These are phyloP conservation scores for Solanum bulbocastanum DNA, from an alignment of 257 asterid genomes.

Conservation along the genomic window DNA sequence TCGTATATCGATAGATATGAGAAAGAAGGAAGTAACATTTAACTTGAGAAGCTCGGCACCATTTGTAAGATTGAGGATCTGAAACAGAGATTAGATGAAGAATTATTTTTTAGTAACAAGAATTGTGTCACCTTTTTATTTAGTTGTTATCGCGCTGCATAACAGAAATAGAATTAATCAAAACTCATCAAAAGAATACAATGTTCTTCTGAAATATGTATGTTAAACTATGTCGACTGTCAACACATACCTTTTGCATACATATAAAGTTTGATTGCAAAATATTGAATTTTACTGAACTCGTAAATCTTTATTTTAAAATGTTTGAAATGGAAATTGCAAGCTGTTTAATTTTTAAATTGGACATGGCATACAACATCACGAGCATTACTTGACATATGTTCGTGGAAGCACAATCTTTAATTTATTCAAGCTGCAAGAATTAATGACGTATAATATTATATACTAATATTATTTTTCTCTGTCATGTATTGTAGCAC, in stretches of 20 bases:
- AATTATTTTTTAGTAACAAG: neutral
- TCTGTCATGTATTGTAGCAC: neutral
- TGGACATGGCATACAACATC: slow-evolving; percentile 14
- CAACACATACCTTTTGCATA: neutral
- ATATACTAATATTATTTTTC: neutral
- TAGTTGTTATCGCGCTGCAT: accelerated
- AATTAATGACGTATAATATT: neutral
- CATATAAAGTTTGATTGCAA: neutral
- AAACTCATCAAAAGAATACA: neutral
- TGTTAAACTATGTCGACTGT: neutral
- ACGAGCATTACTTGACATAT: slow-evolving; percentile 6
- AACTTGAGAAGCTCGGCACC: neutral
- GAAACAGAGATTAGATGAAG: neutral
- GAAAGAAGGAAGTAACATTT: neutral
- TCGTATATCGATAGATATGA: neutral
- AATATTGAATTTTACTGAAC: neutral
- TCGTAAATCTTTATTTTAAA: neutral
- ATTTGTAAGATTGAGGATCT: neutral
- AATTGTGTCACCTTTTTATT: neutral
- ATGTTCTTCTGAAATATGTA: neutral
- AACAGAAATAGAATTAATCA: neutral
- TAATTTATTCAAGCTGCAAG: neutral
- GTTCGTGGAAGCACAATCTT: slow-evolving; percentile 24
- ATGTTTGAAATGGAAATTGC: neutral
- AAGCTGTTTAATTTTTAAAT: slow-evolving; percentile 1